phyloP scores from a whole-genome alignment of 2,329 filamentous ascomycete genomes.

The Ascochyta lentis region DNA sequence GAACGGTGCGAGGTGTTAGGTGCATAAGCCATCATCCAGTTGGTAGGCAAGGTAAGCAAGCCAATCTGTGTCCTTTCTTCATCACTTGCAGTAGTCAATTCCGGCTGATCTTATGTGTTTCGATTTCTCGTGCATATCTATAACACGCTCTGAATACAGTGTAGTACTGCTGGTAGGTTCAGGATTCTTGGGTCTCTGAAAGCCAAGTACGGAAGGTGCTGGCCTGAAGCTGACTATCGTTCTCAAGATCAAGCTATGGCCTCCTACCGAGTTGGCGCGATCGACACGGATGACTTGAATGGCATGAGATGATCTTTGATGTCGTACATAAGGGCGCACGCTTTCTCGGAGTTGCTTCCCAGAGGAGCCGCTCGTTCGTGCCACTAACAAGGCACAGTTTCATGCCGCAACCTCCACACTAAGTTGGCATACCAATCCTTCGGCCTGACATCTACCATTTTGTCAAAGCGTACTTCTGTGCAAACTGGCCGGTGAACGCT shows the following conservation, averaged over 20 bases:
- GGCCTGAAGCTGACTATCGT: background rate
- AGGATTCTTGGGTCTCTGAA: background rate
- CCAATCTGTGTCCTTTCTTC: conserved; percentile 13
- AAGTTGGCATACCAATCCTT: conserved; percentile 2
- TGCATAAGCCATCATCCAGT: conserved; percentile 19
- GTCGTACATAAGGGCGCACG: conserved; percentile 33
- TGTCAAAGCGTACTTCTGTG: conserved; percentile 1
- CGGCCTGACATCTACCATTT: background rate
- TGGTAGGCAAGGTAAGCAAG: conserved; percentile 23
- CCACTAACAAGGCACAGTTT: conserved; percentile 18
- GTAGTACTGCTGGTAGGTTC: background rate
- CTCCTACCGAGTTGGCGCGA: conserved; percentile 13
- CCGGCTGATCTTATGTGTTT: conserved; percentile 7
- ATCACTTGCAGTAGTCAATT: conserved; percentile 14
- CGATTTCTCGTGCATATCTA: background rate
- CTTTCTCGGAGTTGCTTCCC: conserved; percentile 21
- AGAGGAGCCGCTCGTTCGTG: conserved; percentile 22
- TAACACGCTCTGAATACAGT: background rate
- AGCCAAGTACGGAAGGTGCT: background rate
- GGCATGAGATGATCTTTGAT: conserved; percentile 29
- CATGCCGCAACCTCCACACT: conserved; percentile 3
- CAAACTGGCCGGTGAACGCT: background rate
- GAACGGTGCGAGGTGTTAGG: conserved; percentile 35
- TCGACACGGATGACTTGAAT: conserved; percentile 19
- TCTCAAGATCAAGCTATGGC: conserved; percentile 5